Evolutionary conservation across 1,284 basidiomycete species (phyloP), one percentile per base, ranked within the genome.

Genomic region (Melampsora americana): DNA sequence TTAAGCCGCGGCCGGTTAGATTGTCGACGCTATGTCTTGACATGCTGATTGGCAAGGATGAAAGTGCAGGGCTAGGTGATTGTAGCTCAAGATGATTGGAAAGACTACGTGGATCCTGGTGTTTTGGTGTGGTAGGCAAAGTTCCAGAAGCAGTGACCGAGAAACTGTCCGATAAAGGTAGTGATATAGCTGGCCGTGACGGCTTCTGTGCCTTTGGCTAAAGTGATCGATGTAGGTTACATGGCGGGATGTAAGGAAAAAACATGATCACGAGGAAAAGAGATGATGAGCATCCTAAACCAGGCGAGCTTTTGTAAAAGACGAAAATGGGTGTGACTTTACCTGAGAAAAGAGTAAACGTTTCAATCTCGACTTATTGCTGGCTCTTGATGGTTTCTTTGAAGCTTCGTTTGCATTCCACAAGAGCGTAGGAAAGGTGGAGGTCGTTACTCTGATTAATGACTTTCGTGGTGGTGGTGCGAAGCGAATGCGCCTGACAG

Each of bases 111-210:
- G 53, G 53, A 23, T 56, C 53, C 20, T 56, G 53, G n/a, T 56
- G 9, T 56, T 9, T 56, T 28, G 53, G 53, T 16, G 53, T 56
- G 42, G 16, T 44, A 23, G 53, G 53, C 53, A 56, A 56, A 23
- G 23, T n/a, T 56, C 53, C 53, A 11, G 53, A 56, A 56, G 53
- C 53, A 16, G 53, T 56, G 20, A 56, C 53, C 23, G 23, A 28
- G 18, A 56, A 56, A 56, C 53, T 56, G 28, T 56, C 53, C 7
- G 53, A n/a, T 28, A 56, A 56, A 56, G 53, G 53, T n/a, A 56
- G 20, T 23, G 53, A 56, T 7, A 56, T 56, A 4, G 53, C 23
- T 56, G 53, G 53, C 28, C 53, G 53, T 23, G 53, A 23, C 28
- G 53, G n/a, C 4, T 7, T 26, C 11, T 56, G 53, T 56, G n/a